phyloP scores from a whole-genome alignment of 768 basidiomycete genomes.

The Suillus americanus region DNA sequence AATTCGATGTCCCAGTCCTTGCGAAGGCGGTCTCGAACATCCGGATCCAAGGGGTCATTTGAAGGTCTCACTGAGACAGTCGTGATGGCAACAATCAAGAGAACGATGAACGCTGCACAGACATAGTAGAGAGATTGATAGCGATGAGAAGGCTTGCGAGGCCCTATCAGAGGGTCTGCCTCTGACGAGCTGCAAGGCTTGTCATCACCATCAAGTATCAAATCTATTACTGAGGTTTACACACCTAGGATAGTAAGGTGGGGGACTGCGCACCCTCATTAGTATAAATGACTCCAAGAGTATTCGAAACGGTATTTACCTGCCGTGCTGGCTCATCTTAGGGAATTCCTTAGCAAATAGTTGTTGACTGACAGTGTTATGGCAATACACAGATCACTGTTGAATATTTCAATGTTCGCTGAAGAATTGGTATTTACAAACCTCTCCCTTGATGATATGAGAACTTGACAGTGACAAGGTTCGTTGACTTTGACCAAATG shows the following conservation, averaged over 20 bases:
- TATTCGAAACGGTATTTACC: background rate
- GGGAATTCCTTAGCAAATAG: too few relatives aligned
- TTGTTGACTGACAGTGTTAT: too few relatives aligned
- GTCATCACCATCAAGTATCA: background rate
- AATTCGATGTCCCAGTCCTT: conserved; percentile 20
- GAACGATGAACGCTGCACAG: too few relatives aligned
- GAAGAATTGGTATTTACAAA: too few relatives aligned
- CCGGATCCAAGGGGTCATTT: conserved; percentile 19
- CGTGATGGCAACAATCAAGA: background rate
- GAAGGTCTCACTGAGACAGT: conserved; percentile 12
- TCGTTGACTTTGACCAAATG: too few relatives aligned
- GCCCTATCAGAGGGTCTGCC: background rate
- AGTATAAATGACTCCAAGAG: background rate
- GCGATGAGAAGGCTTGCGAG: background rate
- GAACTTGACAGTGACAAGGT: too few relatives aligned
- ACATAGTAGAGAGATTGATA: background rate
- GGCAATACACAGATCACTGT: too few relatives aligned
- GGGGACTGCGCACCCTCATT: background rate
- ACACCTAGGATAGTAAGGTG: background rate
- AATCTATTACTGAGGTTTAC: background rate
- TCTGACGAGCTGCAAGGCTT: background rate
- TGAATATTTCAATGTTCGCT: too few relatives aligned
- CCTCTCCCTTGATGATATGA: too few relatives aligned
- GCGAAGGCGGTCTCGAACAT: conserved; percentile 21
- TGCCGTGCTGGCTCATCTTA: background rate